phyloP scores from a whole-genome alignment of 768 basidiomycete genomes.

The Sistotremastrum suecicum region DNA sequence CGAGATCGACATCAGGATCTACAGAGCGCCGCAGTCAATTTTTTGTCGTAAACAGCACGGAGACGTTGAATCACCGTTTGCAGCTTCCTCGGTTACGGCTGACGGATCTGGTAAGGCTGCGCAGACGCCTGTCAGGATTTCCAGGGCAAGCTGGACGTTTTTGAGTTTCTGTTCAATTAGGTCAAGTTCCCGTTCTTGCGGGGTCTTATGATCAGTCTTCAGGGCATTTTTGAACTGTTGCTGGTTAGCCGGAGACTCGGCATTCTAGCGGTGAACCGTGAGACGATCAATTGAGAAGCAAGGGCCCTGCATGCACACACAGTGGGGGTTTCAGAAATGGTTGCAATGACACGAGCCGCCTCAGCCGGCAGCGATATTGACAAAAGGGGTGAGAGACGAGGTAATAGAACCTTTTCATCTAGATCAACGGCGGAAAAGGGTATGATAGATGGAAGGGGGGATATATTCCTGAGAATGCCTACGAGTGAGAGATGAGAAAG shows the following conservation, averaged over 20 bases:
- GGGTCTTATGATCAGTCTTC: constrained; percentile 63
- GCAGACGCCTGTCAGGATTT: constrained; percentile 79
- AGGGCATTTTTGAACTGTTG: constrained; percentile 50
- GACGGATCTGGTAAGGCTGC: constrained; percentile 76
- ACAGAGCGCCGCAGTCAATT: constrained; percentile 15
- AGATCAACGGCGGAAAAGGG: constrained; percentile 48
- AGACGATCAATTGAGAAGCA: background rate
- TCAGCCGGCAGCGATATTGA: constrained; percentile 37
- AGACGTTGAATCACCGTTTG: constrained; percentile 9
- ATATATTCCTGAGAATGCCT: constrained; percentile 70
- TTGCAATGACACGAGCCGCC: background rate
- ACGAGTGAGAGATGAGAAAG: background rate
- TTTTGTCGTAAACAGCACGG: background rate
- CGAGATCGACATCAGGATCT: constrained; percentile 8
- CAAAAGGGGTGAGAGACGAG: constrained; percentile 54
- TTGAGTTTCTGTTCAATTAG: constrained; percentile 55
- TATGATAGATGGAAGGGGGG: constrained; percentile 60
- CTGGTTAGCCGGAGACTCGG: constrained; percentile 39
- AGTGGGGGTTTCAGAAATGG: background rate
- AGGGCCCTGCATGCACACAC: background rate
- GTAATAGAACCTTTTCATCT: constrained; percentile 58
- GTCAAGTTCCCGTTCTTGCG: constrained; percentile 57
- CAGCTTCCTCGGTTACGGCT: constrained; percentile 17
- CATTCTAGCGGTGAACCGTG: constrained; percentile 20
- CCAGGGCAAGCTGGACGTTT: constrained; percentile 70